Base-by-base conservation (phyloP, 371 early-diverging fungal genomes). In the Haplosporangium sp. region DNA sequence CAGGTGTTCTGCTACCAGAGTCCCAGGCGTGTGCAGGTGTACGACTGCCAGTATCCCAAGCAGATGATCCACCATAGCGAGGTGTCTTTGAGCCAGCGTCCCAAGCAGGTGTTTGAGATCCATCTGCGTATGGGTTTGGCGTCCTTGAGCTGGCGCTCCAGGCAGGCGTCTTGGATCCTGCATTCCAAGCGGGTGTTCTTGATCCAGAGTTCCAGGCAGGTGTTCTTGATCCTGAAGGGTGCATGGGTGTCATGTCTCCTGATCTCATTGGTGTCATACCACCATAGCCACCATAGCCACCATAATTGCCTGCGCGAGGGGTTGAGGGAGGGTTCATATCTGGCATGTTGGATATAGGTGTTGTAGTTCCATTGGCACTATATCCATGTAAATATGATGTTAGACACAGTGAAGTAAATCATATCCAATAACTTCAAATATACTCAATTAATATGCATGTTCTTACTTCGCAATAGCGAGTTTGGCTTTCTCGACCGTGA, bases 181-280 rank as follows among this genome's bases (percentile, higher is more conserved):
- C 89, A 27, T 66, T 71, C 72, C 71, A 70, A 17, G 72, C 81
- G 8, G 78, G 79, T 39, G 84, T 74, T 65, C 89, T 85, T 39
- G 89, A 84, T 35, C 92, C 92, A 42, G 90, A 86, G 67, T 90
- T 91, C 93, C 93, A 93, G 1, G 93, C 94, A 9, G 95, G 95
- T 11, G 96, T 94, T 20, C 92, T 84, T 5, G 88, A 81, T 17
- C 91, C 89, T 1, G 88, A 85, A 34, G 83, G 82, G 75, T 91
- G 85, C 86, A 91, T 77, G 64, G 92, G 86, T 4, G 92, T 86
- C 86, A 85, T 86, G 39, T 84, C 85, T 60, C 89, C 88, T 39
- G 84, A 74, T 50, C 82, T 67, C 65, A 76, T 73, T 7, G 74
- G 77, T 4, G 83, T 74, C 77, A 77, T 73, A 44, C 71, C 71